phyloP scores from a whole-genome alignment of 352 stramenopile species.

The Phytophthora sojae region DNA sequence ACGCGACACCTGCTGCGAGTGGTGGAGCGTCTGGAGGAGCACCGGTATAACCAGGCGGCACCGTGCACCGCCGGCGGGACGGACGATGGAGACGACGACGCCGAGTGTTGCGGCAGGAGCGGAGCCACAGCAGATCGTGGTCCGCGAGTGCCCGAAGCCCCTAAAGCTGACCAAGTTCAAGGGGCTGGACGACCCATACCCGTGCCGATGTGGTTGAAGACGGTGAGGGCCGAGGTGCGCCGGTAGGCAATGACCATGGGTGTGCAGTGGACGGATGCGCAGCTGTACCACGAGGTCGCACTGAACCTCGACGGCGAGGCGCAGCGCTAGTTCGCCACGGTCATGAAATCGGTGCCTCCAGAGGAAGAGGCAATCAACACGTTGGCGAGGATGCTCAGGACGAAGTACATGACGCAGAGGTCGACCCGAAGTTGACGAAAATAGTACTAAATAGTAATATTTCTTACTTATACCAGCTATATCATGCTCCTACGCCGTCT shows the following conservation, averaged over 20 bases:
- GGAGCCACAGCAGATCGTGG: too few species aligned
- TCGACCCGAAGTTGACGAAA: background rate
- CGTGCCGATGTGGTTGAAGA: conserved; percentile 4
- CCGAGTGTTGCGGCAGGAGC: too few species aligned
- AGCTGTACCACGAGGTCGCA: background rate
- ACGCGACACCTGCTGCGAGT: too few species aligned
- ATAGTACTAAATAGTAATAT: too few species aligned
- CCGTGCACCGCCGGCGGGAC: too few species aligned
- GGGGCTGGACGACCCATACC: conserved; percentile 6
- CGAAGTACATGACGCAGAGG: background rate
- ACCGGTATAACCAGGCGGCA: too few species aligned
- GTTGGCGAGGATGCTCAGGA: background rate
- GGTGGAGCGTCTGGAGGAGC: too few species aligned
- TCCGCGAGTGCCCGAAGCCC: background rate
- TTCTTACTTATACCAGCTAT: too few species aligned
- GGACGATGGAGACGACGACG: too few species aligned
- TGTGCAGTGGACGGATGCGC: background rate
- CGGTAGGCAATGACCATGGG: background rate
- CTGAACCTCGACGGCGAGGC: background rate
- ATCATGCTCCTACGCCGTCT: too few species aligned
- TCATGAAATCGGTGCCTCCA: background rate
- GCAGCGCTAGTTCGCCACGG: background rate
- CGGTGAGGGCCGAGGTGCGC: background rate
- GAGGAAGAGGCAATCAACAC: background rate
- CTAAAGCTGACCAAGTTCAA: conserved; percentile 6